Conservation (phyloP, 2,329 filamentous ascomycete species). For the Epichloe uncinata region DNA sequence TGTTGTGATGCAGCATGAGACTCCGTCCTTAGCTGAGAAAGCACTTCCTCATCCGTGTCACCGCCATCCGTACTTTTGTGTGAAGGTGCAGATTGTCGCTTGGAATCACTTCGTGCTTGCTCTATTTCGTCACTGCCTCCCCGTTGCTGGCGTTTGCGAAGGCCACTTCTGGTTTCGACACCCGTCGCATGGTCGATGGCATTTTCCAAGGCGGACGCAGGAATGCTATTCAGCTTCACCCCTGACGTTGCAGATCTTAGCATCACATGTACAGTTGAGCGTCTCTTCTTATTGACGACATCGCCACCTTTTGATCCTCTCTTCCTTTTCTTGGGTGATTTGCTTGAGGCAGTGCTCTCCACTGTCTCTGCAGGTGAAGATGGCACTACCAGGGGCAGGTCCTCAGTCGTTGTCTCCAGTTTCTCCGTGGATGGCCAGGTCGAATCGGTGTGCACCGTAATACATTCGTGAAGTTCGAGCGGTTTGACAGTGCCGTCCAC, state of each 20-base stretch:
- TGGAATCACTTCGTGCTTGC: not conserved
- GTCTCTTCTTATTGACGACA: slow-evolving; percentile 17
- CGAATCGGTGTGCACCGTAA: slow-evolving; percentile 11
- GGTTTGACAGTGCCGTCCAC: not conserved
- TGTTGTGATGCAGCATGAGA: slow-evolving; percentile 25
- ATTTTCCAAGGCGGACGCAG: not conserved
- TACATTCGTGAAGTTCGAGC: slow-evolving; percentile 7
- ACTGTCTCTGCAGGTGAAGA: slow-evolving; percentile 11
- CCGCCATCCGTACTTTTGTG: slow-evolving; percentile 12
- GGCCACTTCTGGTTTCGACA: slow-evolving; percentile 10
- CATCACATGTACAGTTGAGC: slow-evolving; percentile 9
- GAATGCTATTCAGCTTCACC: not conserved
- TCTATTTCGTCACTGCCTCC: not conserved
- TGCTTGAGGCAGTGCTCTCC: not conserved
- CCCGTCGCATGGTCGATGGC: not conserved
- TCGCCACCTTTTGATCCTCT: slow-evolving; percentile 14
- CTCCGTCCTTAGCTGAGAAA: slow-evolving; percentile 28
- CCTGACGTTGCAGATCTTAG: not conserved
- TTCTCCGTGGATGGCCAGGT: slow-evolving; percentile 8
- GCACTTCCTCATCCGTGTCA: slow-evolving; percentile 28
- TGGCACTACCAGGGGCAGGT: slow-evolving; percentile 10
- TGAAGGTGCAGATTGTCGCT: slow-evolving; percentile 4
- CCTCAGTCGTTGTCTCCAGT: slow-evolving; percentile 4
- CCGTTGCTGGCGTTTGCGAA: slow-evolving; percentile 8
- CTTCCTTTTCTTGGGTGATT: slow-evolving; percentile 14